Base-by-base conservation (phyloP, 1,139 yeast genomes). In the Torulaspora pretoriensis region DNA sequence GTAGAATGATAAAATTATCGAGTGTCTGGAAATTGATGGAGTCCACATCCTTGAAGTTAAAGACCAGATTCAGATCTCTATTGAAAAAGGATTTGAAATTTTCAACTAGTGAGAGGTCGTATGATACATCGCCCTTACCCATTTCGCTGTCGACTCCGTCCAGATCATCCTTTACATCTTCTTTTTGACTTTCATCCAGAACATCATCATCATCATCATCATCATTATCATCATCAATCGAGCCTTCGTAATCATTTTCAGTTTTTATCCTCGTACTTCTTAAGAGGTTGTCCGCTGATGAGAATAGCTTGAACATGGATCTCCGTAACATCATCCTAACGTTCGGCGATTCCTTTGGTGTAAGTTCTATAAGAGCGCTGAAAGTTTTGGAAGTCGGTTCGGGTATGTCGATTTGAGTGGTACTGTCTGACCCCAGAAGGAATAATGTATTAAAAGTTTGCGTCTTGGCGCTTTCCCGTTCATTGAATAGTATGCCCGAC, bases 271-370 rank as follows among this genome's bases (percentile, higher is more conserved):
- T 44, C 26, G 27, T 35, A 8, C 36, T 37, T 30, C 46, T 50
- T 10, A 49, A 36, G 26, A 47, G 49, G 5, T 51, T 38, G 30
- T 56, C 63, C n/a, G 59, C 58, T 3, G 56, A 42, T 2, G 61
- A 49, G 24, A 56, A 53, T 10, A 63, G 47, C 34, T 60, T 60
- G 41, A 60, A 63, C 66, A 63, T 63, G 2, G 65, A 56, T 47
- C 67, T 60, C 43, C 63, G 53, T 10, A 63, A 49, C 61, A 61
- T 59, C 66, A 63, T 61, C 44, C 66, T 51, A 9, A 63, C 63
- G 43, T 63, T 63, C 1, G 68, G 68, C 1, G 65, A 62, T 50
- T 63, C 68, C 42, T 62, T 63, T 4, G 66, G 60, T 3, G 64
- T 59, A 4, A 63, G 45, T 34, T 61, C 65, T 19, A 63, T 51